Conservation (phyloP, 2,329 filamentous ascomycete species). For the Aureobasidium leucospermi region DNA sequence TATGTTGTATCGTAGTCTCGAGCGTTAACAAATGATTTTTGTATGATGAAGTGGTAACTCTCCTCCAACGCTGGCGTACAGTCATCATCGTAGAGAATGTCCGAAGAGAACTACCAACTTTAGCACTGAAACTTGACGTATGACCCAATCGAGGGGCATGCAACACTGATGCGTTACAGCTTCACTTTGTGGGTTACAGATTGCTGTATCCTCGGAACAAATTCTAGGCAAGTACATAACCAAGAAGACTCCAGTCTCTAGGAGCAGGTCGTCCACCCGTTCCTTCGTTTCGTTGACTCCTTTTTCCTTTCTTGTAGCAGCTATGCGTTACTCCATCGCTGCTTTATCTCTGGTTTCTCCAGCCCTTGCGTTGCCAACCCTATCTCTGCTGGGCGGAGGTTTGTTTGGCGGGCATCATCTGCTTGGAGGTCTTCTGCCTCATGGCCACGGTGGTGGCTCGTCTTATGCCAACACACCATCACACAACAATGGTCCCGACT, state of each 20-base stretch:
- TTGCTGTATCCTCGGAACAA: background rate
- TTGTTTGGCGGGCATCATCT: background rate
- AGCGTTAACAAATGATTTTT: too few species aligned
- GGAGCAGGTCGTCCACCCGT: background rate
- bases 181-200: background rate
- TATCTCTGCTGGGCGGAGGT: background rate
- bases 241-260: background rate
- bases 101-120: background rate
- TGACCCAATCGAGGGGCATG: background rate
- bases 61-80: background rate
- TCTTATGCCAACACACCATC: background rate
- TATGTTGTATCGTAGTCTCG: too few species aligned
- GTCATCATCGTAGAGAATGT: background rate
- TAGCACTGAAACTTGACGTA: constrained; percentile 6
- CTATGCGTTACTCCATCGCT: background rate
- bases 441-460: background rate
- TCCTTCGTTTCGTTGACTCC: background rate
- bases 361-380: constrained; percentile 1
- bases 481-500: background rate
- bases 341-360: background rate
- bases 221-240: constrained; percentile 1
- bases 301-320: background rate
- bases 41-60: too few species aligned
- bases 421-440: background rate
- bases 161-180: constrained; percentile 12